phyloP scores from a whole-genome alignment of 2,329 filamentous ascomycete genomes.

The Sordariomycetes sp. region DNA sequence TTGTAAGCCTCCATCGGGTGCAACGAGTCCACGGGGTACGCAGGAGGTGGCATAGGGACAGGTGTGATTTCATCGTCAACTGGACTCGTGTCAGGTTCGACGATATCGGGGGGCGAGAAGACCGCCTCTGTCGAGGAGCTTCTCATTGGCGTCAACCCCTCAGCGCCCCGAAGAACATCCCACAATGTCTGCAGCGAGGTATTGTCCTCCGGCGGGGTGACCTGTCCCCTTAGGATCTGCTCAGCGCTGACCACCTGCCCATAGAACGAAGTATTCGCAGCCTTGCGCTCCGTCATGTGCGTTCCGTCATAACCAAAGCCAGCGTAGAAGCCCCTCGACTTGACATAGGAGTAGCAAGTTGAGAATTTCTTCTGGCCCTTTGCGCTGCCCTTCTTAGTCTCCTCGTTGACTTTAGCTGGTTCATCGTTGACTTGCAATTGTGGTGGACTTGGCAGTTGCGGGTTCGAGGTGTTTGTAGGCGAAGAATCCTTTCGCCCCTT shows the following conservation, averaged over 20 bases:
- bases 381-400: not conserved
- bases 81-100: too few species aligned
- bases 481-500: constrained; percentile 13
- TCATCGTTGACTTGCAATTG: not conserved
- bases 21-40: not conserved
- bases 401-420: not conserved
- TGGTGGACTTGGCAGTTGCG: not conserved
- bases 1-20: not conserved
- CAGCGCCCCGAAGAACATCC: constrained; percentile 8
- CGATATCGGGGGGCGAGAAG: not conserved
- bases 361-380: not conserved
- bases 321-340: constrained; percentile 81
- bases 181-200: constrained; percentile 5
- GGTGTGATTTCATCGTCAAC: too few species aligned
- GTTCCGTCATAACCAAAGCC: constrained; percentile 83
- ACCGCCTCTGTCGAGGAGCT: not conserved
- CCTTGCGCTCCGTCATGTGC: constrained; percentile 74
- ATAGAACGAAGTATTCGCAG: constrained; percentile 84
- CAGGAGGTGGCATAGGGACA: too few species aligned
- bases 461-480: not conserved
- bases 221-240: constrained; percentile 36
- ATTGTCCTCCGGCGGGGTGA: constrained; percentile 12
- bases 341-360: constrained; percentile 58
- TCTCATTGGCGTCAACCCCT: constrained; percentile 4
- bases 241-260: constrained; percentile 44